Evolutionary conservation across 768 basidiomycete species (phyloP).

Genomic region (Amanita polypyramis): DNA sequence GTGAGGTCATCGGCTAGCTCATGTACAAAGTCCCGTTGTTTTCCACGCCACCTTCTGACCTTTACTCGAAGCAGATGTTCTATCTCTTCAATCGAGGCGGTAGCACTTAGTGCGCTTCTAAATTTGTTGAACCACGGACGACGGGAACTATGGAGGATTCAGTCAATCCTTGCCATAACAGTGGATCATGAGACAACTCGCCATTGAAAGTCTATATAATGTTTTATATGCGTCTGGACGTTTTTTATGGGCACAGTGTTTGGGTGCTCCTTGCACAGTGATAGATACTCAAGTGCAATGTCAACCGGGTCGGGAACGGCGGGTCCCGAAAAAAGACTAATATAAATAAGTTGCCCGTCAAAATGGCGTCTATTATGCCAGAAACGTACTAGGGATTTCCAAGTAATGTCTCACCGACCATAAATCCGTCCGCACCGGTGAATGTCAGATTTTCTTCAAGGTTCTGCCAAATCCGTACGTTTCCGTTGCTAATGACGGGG

Average conservation of each 20-base stretch:
- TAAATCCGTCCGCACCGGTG: constrained; percentile 63
- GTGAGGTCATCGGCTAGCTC: too few relatives aligned
- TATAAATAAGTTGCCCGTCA: background rate
- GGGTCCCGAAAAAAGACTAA: constrained; percentile 46
- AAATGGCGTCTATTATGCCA: constrained; percentile 5
- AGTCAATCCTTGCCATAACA: constrained; percentile 10
- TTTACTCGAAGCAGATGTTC: constrained; percentile 30
- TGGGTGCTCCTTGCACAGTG: constrained; percentile 42
- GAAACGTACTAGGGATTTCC: constrained; percentile 58
- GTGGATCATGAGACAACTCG: constrained; percentile 18
- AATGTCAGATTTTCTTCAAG: constrained; percentile 38
- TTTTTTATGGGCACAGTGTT: constrained; percentile 37
- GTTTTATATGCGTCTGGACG: constrained; percentile 54
- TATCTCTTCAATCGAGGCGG: constrained; percentile 35
- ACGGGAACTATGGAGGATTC: constrained; percentile 25
- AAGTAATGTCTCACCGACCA: constrained; percentile 74
- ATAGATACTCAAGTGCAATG: constrained; percentile 62
- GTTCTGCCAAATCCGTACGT: constrained; percentile 54
- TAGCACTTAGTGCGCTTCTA: constrained; percentile 31
- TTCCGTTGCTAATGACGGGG: constrained; percentile 71
- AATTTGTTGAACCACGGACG: constrained; percentile 50
- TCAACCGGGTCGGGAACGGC: constrained; percentile 49
- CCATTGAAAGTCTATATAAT: constrained; percentile 64
- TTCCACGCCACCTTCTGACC: constrained; percentile 41
- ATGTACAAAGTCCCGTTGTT: constrained; percentile 12